Evolutionary conservation across 2,329 filamentous ascomycete species (phyloP).

Genomic region (Aureobasidium musti): DNA sequence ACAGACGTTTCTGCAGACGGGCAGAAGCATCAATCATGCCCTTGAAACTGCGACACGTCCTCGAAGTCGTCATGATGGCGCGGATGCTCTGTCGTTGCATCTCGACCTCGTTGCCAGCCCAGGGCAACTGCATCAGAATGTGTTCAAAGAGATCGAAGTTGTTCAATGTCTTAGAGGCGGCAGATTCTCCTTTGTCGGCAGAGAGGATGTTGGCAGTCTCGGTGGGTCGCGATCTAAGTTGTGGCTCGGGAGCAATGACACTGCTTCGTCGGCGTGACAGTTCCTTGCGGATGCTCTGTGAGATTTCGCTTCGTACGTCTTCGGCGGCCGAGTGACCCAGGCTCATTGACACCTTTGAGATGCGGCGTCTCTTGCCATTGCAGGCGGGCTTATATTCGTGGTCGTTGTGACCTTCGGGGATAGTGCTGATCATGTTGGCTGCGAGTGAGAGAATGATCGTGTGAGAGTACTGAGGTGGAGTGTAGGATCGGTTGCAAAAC

Average conservation of each 20-base stretch:
- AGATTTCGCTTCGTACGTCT: slow-evolving; percentile 17
- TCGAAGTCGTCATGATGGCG: slow-evolving; percentile 15
- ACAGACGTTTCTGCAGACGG: slow-evolving; percentile 23
- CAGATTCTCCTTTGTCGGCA: not conserved
- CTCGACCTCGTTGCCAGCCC: slow-evolving; percentile 6
- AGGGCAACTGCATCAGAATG: slow-evolving; percentile 19
- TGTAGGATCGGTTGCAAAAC: not conserved
- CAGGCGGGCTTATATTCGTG: slow-evolving; percentile 14
- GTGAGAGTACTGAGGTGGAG: not conserved
- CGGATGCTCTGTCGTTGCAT: slow-evolving; percentile 20
- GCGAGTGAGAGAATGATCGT: not conserved
- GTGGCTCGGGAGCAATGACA: slow-evolving; percentile 20
- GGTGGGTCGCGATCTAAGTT: slow-evolving; percentile 2
- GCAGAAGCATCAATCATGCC: slow-evolving; percentile 27
- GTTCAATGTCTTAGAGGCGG: slow-evolving; percentile 6
- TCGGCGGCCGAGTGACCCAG: slow-evolving; percentile 9
- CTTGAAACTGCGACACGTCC: slow-evolving; percentile 28
- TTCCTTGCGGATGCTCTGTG: slow-evolving; percentile 24
- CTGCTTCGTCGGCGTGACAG: slow-evolving; percentile 24
- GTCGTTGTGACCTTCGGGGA: slow-evolving; percentile 10
- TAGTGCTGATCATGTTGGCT: slow-evolving; percentile 17
- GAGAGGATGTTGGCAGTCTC: slow-evolving; percentile 11
- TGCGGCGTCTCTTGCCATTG: slow-evolving; percentile 19
- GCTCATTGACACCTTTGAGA: slow-evolving; percentile 27
- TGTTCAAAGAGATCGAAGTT: slow-evolving; percentile 26